These are phyloP conservation scores for Fusarium lateritium DNA, from an alignment of 2,329 filamentous ascomycete genomes.

Conservation along the genomic window DNA sequence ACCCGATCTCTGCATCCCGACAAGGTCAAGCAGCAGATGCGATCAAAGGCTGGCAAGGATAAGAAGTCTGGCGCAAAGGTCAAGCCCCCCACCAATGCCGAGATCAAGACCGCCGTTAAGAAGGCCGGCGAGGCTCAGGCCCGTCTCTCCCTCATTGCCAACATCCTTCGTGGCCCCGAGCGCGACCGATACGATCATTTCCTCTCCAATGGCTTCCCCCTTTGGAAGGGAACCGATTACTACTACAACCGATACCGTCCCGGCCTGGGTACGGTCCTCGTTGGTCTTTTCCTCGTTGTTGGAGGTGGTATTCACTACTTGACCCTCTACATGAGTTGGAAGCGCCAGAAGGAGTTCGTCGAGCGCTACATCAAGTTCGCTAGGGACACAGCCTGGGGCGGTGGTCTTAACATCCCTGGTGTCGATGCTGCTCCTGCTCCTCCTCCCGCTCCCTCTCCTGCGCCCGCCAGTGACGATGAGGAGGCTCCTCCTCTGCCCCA, in stretches of 20 bases:
- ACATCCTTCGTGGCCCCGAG: constrained; percentile 84
- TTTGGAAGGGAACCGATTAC: constrained; percentile 97
- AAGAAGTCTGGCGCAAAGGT: constrained; percentile 72
- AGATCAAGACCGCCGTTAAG: constrained; percentile 85
- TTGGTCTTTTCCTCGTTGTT: constrained; percentile 84
- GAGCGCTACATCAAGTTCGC: constrained; percentile 93
- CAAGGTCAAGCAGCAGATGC: constrained; percentile 90
- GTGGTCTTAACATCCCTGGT: constrained; percentile 80
- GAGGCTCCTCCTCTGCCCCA: constrained; percentile 68
- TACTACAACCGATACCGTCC: constrained; percentile 97
- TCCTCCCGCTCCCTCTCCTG: constrained; percentile 60
- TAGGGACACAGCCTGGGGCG: constrained; percentile 89
- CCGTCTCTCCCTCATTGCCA: constrained; percentile 85
- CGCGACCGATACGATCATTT: constrained; percentile 97
- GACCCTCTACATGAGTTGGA: constrained; percentile 87
- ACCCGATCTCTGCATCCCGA: constrained; percentile 89
- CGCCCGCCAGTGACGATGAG: constrained; percentile 63
- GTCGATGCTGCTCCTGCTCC: constrained; percentile 65
- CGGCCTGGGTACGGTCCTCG: constrained; percentile 86
- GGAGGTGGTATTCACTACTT: constrained; percentile 92
- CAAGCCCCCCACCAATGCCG: constrained; percentile 79
- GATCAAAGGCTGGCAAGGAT: constrained; percentile 75
- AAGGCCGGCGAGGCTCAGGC: constrained; percentile 86
- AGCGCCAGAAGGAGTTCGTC: constrained; percentile 91
- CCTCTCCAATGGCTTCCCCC: constrained; percentile 90